Evolutionary conservation across 2,329 filamentous ascomycete genomes (phyloP).

Genomic region (Clarireedia homoeocarpa): DNA sequence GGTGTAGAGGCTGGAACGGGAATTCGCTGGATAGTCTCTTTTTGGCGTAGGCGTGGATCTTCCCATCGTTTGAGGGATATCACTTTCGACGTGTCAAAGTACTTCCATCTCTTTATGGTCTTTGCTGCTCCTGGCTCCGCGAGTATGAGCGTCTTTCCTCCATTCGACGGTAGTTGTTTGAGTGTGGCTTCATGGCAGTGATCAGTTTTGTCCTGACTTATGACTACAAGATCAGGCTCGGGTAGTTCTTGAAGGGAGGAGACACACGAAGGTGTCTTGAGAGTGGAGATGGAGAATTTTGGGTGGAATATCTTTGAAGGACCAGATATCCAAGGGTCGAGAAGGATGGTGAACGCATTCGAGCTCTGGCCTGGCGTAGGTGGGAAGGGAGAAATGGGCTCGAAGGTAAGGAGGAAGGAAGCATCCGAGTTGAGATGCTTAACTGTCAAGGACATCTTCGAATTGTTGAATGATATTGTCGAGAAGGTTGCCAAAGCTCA

Average conservation of each 20-base stretch:
- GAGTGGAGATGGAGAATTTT: slow-evolving; percentile 51
- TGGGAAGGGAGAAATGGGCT: slow-evolving; percentile 32
- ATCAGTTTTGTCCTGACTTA: slow-evolving; percentile 57
- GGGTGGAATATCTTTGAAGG: slow-evolving; percentile 52
- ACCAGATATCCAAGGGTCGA: slow-evolving; percentile 65
- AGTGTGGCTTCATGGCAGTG: slow-evolving; percentile 66
- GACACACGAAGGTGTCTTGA: slow-evolving; percentile 48
- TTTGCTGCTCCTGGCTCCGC: slow-evolving; percentile 58
- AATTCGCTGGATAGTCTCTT: slow-evolving; percentile 34
- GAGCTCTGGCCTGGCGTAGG: slow-evolving; percentile 30
- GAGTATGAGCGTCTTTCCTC: slow-evolving; percentile 52
- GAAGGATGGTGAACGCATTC: slow-evolving; percentile 55
- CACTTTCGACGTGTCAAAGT: slow-evolving; percentile 50
- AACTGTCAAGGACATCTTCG: slow-evolving; percentile 52
- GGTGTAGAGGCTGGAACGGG: slow-evolving; percentile 45
- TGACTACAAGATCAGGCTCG: slow-evolving; percentile 47
- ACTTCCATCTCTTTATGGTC: slow-evolving; percentile 58
- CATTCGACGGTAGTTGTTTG: slow-evolving; percentile 48
- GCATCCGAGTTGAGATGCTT: slow-evolving; percentile 58
- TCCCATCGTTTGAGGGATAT: slow-evolving; percentile 40
- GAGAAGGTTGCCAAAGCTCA: slow-evolving; percentile 11
- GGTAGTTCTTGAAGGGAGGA: slow-evolving; percentile 45
- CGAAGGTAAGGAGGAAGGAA: slow-evolving; percentile 56
- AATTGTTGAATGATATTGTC: slow-evolving; percentile 11
- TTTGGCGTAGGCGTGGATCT: slow-evolving; percentile 27